These are phyloP conservation scores for Canavalia gladiata DNA, from an alignment of 306 rosid species.

Conservation along the genomic window DNA sequence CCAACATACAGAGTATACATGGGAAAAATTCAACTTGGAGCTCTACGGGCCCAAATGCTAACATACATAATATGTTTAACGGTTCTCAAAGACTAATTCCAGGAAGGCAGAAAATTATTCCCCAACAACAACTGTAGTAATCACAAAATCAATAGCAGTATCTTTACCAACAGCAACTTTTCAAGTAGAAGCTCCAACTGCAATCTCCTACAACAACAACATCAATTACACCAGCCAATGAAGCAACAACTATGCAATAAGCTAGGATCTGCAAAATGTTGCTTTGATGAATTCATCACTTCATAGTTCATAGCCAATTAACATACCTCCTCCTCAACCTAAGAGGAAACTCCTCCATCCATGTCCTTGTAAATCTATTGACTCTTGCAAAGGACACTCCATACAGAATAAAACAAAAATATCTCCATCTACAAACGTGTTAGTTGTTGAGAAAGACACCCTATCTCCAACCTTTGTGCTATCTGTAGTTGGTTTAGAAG, in stretches of 20 bases:
- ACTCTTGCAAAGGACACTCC: conserved; percentile 56
- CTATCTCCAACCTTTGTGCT: conserved; percentile 82
- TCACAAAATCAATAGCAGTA: conserved; percentile 80
- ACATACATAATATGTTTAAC: conserved; percentile 70
- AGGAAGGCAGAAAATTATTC: conserved; percentile 82
- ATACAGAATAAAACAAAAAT: conserved; percentile 57
- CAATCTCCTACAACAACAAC: conserved; percentile 82
- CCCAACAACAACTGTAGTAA: conserved; percentile 81
- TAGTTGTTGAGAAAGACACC: conserved; percentile 60
- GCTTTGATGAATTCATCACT: too few relatives aligned
- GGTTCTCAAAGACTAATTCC: conserved; percentile 77
- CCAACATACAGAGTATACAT: conserved; percentile 73
- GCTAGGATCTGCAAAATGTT: too few relatives aligned
- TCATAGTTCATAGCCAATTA: conserved; percentile 62
- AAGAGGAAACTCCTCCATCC: conserved; percentile 95
- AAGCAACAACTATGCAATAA: too few relatives aligned
- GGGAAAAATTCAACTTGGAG: conserved; percentile 75
- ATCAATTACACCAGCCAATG: background rate
- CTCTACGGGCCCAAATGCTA: conserved; percentile 75
- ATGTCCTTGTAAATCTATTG: conserved; percentile 79
- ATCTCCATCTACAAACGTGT: conserved; percentile 65
- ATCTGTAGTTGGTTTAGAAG: conserved; percentile 69
- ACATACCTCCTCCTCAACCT: conserved; percentile 97
- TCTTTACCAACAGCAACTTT: conserved; percentile 66
- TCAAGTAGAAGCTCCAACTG: conserved; percentile 69